Evolutionary conservation across 257 asterid genomes (phyloP).

Genomic region (Craterostigma plantagineum): DNA sequence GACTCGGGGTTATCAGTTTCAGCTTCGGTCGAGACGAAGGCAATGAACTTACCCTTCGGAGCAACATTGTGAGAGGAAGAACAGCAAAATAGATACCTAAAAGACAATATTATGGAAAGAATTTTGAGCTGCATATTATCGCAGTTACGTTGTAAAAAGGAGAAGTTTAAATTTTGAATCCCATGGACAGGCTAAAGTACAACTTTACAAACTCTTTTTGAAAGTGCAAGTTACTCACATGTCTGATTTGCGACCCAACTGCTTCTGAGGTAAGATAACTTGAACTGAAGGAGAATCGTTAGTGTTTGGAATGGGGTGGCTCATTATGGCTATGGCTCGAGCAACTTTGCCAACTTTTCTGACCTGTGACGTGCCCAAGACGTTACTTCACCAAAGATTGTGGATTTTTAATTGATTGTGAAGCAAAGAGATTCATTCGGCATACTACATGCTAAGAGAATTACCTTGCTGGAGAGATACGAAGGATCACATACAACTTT

Average conservation of each 20-base stretch:
- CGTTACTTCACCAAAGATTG: conserved; percentile 3
- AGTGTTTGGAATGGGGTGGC: conserved; percentile 87
- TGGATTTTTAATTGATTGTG: neutral
- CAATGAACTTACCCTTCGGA: conserved; percentile 85
- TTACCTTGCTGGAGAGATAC: conserved; percentile 73
- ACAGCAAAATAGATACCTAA: conserved; percentile 87
- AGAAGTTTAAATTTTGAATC: too few species aligned
- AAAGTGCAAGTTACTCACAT: conserved; percentile 32
- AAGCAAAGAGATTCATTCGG: conserved; percentile 1
- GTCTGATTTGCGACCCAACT: conserved; percentile 82
- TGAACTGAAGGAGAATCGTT: conserved; percentile 75
- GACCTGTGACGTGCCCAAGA: conserved; percentile 22
- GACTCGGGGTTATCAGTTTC: conserved; percentile 79
- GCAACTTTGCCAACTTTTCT: conserved; percentile 83
- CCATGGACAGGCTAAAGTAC: too few species aligned
- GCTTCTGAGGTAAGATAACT: conserved; percentile 89
- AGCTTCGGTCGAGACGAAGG: conserved; percentile 86
- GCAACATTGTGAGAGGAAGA: conserved; percentile 96
- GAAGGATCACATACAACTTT: conserved; percentile 96
- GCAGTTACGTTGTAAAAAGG: neutral
- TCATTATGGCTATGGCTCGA: conserved; percentile 86
- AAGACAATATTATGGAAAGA: conserved; percentile 5
- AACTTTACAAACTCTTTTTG: neutral
- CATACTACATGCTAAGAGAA: neutral
- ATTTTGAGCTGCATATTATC: too few species aligned